Base-by-base conservation (phyloP, 140 eudicot species). In the Ambrosia hybrid region DNA sequence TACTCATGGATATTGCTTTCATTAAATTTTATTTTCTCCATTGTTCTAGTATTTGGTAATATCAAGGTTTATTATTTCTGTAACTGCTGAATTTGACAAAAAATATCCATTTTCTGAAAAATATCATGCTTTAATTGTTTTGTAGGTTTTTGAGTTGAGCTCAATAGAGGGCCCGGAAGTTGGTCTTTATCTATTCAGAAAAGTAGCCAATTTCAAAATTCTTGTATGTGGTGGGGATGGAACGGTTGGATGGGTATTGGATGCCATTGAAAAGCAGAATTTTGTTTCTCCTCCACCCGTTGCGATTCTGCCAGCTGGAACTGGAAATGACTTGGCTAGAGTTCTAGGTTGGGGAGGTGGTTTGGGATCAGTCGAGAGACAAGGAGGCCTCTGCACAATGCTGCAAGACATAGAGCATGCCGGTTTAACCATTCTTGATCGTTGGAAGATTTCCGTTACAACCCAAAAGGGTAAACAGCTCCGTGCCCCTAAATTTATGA, bases 171-270 rank as follows among this genome's bases (percentile, higher is more conserved):
- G 99, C 2, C 99, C 99, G 3, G 99, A 94, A 70, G 95, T 83
- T 51, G 99, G 99, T 58, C 94, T 94, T 16, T 81, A 83, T 73
- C 78, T 94, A 34, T 94, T 94, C 69, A 86, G 90, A 79, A 88
- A 65, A 79, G 96, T 88, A 65, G 84, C 96, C 11, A 91, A 94
- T 88, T 94, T 94, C 85, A 84, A 90, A 73, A 57, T 94, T 74
- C 95, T 94, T 59, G 85, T 88, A 78, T 94, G 99, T 53, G 99
- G 99, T 13, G 99, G 99, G 30, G 99, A 94, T 68, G 99, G 99
- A 34, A 94, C 99, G 14, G 99, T 94, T 64, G 97, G 99, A 36
- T 94, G 99, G 99, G 96, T 94, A 51, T 72, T 94, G 81, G 80
- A 94, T 85, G 88, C 99, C 45, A 86, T 94, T 71, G 99, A 94